Base-by-base conservation (phyloP, 148 eudicot genomes). In the Polygonum aviculare region DNA sequence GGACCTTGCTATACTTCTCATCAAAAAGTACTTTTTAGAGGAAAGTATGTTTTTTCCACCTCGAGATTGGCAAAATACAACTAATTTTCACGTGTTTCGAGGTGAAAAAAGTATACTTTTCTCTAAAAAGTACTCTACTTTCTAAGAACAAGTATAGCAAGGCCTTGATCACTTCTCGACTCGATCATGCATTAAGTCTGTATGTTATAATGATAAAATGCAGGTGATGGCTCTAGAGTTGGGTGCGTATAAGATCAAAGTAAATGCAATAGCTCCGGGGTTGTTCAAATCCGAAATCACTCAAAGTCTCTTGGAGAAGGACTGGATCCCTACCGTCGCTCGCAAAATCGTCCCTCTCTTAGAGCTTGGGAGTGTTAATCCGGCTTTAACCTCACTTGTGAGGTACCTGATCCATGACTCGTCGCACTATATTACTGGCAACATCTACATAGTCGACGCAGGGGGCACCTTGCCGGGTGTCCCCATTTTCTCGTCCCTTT, bases 261-360 rank as follows among this genome's bases (percentile, higher is more conserved):
- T 86, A 35, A 92, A 92, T 72, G 77, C 93, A 2, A 84, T 92
- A 80, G 49, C 87, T 14, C 90, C 93, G 0, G 97, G 94, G 40
- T 59, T 92, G n/a, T 90, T 92, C 76, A 82, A 62, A 60, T 88
- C 93, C 8, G 97, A 92, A 82, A 90, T 88, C 72, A 92, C 92
- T 0, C 85, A 85, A 74, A 81, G 35, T 45, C 86, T 92, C 0
- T 49, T 92, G 80, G 77, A 82, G 52, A 90, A 87, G 54, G 85
- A 89, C 7, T 88, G 94, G 93, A 74, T 90, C 8, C 79, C 80
- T 55, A 87, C 78, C 2, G 83, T 88, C 3, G 85, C 78, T 26
- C n/a, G 5, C 50, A 86, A 22, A 80, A 84, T 79, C 0, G 76
- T 81, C 6, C 97, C 90, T 60, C 74, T 92, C 16, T 77, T 49